Percentiles rank a stretch among this genome's conserved stretches.
Conservation (phyloP, 192 early-diverging fungal genomes). For the Glomus cerebriforme region DNA sequence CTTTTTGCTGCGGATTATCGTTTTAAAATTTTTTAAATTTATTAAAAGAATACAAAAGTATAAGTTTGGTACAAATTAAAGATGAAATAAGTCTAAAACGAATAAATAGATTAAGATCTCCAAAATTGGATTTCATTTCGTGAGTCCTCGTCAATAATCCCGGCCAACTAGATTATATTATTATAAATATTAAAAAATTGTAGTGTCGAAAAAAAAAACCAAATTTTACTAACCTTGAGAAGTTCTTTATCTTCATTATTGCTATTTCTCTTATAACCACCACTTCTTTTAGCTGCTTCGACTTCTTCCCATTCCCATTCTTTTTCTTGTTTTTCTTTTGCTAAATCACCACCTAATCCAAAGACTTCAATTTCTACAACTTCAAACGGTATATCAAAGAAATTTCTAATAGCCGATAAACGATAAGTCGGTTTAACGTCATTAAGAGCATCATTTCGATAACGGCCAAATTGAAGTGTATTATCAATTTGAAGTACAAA, state of each 20-base stretch:
- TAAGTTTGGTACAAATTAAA: too few species aligned
- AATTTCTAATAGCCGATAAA: constrained; percentile 40
- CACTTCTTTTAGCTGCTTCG: constrained; percentile 36
- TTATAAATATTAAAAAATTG: not conserved
- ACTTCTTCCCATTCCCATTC: constrained; percentile 56
- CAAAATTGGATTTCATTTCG: not conserved
- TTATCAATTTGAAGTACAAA: constrained; percentile 51
- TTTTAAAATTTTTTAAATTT: too few species aligned
- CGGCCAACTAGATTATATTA: not conserved
- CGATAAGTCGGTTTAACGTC: not conserved
- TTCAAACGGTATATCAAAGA: constrained; percentile 33
- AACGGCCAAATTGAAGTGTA: constrained; percentile 48
- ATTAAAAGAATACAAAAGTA: too few species aligned
- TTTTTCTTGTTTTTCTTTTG: constrained; percentile 42
- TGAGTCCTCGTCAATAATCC: not conserved
- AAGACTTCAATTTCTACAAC: constrained; percentile 58
- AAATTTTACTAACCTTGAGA: not conserved
- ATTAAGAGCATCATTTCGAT: constrained; percentile 38
- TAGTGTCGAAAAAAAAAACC: not conserved
- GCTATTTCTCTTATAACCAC: not conserved
- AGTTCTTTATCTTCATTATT: constrained; percentile 1
- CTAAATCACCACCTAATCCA: constrained; percentile 50
- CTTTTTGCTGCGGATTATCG: too few species aligned
- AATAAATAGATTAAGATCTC: not conserved
- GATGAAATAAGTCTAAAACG: too few species aligned